Evolutionary conservation across 306 rosid species (phyloP).

Genomic region (Trichosanthes cucumerina): DNA sequence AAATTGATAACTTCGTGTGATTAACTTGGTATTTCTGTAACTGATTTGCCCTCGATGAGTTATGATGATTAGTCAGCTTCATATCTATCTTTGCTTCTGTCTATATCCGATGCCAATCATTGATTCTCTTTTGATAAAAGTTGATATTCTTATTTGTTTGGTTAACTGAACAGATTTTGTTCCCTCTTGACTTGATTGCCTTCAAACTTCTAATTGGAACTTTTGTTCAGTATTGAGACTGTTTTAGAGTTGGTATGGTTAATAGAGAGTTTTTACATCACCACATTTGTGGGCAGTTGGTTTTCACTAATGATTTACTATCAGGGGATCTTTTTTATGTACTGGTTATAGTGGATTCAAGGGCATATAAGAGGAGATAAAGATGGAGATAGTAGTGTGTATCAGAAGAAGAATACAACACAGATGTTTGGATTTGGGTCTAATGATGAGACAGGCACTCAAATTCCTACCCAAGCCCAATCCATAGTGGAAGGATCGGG

Average conservation of each 20-base stretch:
- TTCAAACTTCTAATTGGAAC: background rate
- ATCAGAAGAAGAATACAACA: conserved; percentile 22
- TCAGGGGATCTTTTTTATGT: conserved; percentile 74
- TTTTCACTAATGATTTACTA: conserved; percentile 83
- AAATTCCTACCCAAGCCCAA: conserved; percentile 82
- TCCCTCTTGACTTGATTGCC: background rate
- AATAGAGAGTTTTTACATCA: conserved; percentile 13
- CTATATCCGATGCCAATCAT: background rate
- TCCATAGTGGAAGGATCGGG: conserved; percentile 77
- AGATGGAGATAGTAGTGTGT: conserved; percentile 13
- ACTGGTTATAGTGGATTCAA: conserved; percentile 66
- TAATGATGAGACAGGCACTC: conserved; percentile 53
- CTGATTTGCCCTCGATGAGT: background rate
- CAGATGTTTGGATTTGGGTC: conserved; percentile 64
- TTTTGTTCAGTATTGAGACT: background rate
- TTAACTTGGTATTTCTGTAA: background rate
- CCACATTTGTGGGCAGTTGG: conserved; percentile 54
- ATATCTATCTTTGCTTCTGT: background rate
- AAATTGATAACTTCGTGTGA: background rate
- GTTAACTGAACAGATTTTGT: background rate
- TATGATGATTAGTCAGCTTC: background rate
- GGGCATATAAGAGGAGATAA: conserved; percentile 43
- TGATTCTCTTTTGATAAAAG: background rate
- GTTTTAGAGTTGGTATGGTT: background rate
- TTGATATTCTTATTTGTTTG: background rate